Evolutionary conservation across 768 basidiomycete species (phyloP), one percentile per base, ranked within the genome.

Genomic region (Hirschioporus abietinus): DNA sequence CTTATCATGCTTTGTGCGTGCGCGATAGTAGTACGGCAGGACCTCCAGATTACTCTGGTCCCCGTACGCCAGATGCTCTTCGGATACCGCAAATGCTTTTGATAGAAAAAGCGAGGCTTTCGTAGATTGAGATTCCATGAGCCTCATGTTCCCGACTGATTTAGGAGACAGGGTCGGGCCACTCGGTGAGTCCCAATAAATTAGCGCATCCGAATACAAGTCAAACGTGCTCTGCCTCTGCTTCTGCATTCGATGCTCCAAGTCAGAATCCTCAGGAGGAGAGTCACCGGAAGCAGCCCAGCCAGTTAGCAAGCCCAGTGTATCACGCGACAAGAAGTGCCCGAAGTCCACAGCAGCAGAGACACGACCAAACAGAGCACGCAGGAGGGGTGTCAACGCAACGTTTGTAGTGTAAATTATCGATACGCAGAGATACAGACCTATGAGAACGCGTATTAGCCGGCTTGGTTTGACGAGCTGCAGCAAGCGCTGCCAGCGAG

Each of bases 21-120:
- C 91, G 64, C 86, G 84, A 74, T 91, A 92, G 76, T 90, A 93
- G 78, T 88, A 95, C 0, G 93, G 93, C 24, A 92, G 82, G 65
- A 93, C 86, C 69, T 87, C 86, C 72, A 84, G 30, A 15, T 61
- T 88, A 66, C 60, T 63, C 30, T 61, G 60, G 20, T 25, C 24
- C 3, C 3, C 25, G 23, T 25, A 61, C 25, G 60, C 24, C 9
- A 34, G 60, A 61, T 61, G 60, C 23, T 25, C 30, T 25, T 61
- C 24, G 23, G 86, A 86, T 65, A 80, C 81, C 3, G 89, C 78
- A 70, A 92, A 91, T 4, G 87, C 86, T 71, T 91, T 91, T 23
- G 88, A 88, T 12, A 92, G 77, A 65, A 90, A 81, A 24, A 86
- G 24, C 25, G 24, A 25, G 17, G 60, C 30, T 17, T 34, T 61